Base-by-base conservation (phyloP, 495 filamentous ascomycete genomes). In the Podospora appendiculata region DNA sequence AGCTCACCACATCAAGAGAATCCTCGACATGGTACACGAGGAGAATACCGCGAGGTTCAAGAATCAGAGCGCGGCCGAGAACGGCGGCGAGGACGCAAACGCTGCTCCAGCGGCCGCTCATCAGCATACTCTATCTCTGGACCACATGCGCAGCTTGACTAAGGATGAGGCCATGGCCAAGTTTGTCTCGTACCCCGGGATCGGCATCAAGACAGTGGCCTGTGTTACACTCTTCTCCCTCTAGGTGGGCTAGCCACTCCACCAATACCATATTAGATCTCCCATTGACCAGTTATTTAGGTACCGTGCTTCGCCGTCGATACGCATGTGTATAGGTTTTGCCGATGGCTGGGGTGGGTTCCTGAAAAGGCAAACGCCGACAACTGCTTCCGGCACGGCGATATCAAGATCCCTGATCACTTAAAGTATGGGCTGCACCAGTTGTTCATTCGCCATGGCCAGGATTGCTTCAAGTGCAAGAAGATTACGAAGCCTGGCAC, bases 361-460 rank as follows among this genome's bases (percentile, higher is more conserved):
- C 79, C 82, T 0, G 59, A 70, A 32, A 81, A 79, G 16, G 82
- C 82, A 1, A 85, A 72, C 10, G 75, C 84, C 19, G 79, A 90
- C 44, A 81, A 82, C 13, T 83, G 87, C 0, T 96, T 88, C 65
- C 77, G 77, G 17, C 93, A 98, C 62, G 79, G 85, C 34, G 90
- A 98, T 39, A 81, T 87, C 14, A 76, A 79, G 7, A 82, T 96
- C 33, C 92, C 92, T 0, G 81, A 95, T 59, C 78, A 89, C 41
- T 69, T 94, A 18, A 98, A 97, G 66, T 97, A 96, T 57, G 75
- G 84, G 3, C 78, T 97, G 5, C 93, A 98, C 65, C 81, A 90
- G 56, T 74, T 96, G 0, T 81, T 98, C 41, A 92, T 96, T 48
- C 77, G 77, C 3, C 93, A 98, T 68, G 93, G 93, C 1, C 86